Evolutionary conservation across 2,329 filamentous ascomycete species (phyloP), one percentile per base, ranked within the genome.

Genomic region (Bipolaris bicolor): DNA sequence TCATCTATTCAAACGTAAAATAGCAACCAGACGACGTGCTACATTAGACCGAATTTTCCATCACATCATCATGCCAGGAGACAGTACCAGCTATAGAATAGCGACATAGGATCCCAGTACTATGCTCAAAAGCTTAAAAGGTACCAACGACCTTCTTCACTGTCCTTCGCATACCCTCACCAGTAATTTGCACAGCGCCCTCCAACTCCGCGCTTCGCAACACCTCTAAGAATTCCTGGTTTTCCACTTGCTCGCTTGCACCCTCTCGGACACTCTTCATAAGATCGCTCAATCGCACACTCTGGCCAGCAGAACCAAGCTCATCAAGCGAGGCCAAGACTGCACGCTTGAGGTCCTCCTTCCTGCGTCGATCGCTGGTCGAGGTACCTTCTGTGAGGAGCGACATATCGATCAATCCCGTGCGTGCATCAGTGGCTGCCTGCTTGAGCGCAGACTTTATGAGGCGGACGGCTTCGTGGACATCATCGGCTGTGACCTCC

Each of bases 391-490:
- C 95, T 0, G 93, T 97, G 61, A 99, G 82, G 47, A 99, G 82
- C 54, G 90, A 90, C 95, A 99, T 98, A 74, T 99, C 95, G 70
- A 99, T 98, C 55, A 97, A 84, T 53, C 95, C 95, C 0, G 89
- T 91, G 67, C 96, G 84, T 0, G 91, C 81, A 74, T 99, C 96
- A 0, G 96, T 99, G n/a, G 95, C 95, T 0, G 94, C 91, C 63
- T 96, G 96, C 83, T 98, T 98, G 72, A 99, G 86, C 1, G 96
- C 95, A 0, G 88, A 90, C 71, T 94, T 92, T 77, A 99, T 99
- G 40, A 99, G 83, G 10, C 95, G 89, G 45, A 96, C 91, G 0
- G 95, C 93, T 80, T 99, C 95, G 48, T 87, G 81, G 5, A 99
- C 96, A 70, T 99, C 96, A 47, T 85, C 84, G 26, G 84, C 86